phyloP scores from a whole-genome alignment of 352 stramenopile species.

The Thraustotheca clavata region DNA sequence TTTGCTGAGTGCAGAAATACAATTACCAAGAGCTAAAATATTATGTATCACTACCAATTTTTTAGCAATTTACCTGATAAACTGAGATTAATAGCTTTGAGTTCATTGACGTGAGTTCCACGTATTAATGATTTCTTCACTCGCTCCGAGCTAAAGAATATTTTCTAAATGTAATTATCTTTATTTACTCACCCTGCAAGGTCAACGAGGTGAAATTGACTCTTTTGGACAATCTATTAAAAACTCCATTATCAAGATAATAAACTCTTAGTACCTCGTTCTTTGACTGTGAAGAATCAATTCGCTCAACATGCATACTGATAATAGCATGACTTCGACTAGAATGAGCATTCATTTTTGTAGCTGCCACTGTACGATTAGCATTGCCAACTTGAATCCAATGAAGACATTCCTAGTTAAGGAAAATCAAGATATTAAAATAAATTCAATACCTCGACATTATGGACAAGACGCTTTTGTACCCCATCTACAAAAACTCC shows the following conservation, averaged over 20 bases:
- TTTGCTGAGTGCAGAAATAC: slow-evolving; percentile 57
- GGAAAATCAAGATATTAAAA: background rate
- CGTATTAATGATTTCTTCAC: slow-evolving; percentile 56
- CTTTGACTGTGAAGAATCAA: background rate
- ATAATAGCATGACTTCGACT: slow-evolving; percentile 83
- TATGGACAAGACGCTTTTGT: background rate
- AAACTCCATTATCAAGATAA: too few species aligned
- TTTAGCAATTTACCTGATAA: slow-evolving; percentile 27
- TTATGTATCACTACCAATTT: background rate
- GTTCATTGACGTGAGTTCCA: slow-evolving; percentile 52
- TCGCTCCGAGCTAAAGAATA: slow-evolving; percentile 55
- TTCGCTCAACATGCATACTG: slow-evolving; percentile 74
- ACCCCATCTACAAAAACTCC: slow-evolving; percentile 57
- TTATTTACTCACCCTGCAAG: slow-evolving; percentile 28
- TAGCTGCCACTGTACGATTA: slow-evolving; percentile 72
- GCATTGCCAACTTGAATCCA: slow-evolving; percentile 42
- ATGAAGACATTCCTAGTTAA: slow-evolving; percentile 32
- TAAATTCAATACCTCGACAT: background rate
- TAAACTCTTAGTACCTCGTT: background rate
- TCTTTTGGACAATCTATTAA: slow-evolving; percentile 49
- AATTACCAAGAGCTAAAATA: slow-evolving; percentile 47
- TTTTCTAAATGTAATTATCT: background rate
- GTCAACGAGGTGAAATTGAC: slow-evolving; percentile 56
- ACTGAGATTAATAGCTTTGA: slow-evolving; percentile 67
- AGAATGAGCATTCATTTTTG: slow-evolving; percentile 80